These are phyloP conservation scores for Phytophthora sp. DNA, from an alignment of 352 stramenopile species.

Conservation along the genomic window DNA sequence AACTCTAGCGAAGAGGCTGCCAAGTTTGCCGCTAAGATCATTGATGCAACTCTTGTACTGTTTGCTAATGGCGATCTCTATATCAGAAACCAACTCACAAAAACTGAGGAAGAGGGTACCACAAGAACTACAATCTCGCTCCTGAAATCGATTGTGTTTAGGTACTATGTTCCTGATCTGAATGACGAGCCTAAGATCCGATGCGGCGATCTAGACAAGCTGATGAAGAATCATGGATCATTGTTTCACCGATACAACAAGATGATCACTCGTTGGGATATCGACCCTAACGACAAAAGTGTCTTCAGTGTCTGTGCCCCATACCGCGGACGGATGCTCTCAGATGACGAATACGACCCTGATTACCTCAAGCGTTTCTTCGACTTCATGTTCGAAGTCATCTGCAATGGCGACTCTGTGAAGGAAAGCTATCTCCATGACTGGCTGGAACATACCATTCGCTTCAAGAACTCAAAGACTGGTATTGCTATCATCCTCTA, in stretches of 20 bases:
- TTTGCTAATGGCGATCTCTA: not conserved
- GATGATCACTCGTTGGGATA: too few species aligned
- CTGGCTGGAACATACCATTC: not conserved
- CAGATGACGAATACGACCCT: too few species aligned
- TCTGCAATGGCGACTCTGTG: too few species aligned
- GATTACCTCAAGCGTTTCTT: too few species aligned
- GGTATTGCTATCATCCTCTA: not conserved
- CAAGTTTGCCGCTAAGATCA: not conserved
- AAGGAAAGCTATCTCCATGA: not conserved
- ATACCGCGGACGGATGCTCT: too few species aligned
- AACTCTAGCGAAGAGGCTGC: not conserved
- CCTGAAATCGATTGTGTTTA: not conserved
- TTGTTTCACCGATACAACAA: too few species aligned
- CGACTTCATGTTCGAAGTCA: too few species aligned
- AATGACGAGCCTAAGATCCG: not conserved
- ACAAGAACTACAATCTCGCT: not conserved
- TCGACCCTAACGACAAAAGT: too few species aligned
- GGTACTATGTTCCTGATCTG: not conserved
- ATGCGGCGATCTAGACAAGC: too few species aligned
- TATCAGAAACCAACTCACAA: not conserved
- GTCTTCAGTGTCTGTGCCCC: too few species aligned
- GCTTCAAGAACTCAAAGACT: not conserved
- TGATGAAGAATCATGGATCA: too few species aligned
- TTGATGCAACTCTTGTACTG: not conserved
- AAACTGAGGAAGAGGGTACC: not conserved